A percentile compares a stretch with the other conserved stretches of the same genome.
These are phyloP conservation scores for Clavispora fructus DNA, from an alignment of 805 yeast species.

Conservation along the genomic window DNA sequence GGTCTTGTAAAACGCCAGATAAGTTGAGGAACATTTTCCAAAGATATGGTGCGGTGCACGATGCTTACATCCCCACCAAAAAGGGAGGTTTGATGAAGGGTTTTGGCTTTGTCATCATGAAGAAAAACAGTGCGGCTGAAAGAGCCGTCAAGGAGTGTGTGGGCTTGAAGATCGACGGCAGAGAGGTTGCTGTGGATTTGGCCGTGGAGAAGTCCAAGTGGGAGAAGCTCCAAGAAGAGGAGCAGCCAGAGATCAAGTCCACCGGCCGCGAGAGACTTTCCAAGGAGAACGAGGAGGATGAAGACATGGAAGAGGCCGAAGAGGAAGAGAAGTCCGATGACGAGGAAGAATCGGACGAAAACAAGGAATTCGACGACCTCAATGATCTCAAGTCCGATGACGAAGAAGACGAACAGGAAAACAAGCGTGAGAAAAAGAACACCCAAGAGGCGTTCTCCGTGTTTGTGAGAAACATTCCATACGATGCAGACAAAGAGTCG, in stretches of 20 bases:
- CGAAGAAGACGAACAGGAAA: slow-evolving; percentile 17
- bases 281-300: slow-evolving; percentile 34
- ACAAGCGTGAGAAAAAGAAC: slow-evolving; percentile 38
- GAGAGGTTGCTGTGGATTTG: slow-evolving; percentile 90
- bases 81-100: slow-evolving; percentile 88
- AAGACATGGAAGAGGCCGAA: slow-evolving; percentile 17
- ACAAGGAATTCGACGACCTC: slow-evolving; percentile 20
- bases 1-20: slow-evolving; percentile 83
- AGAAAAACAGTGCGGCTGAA: slow-evolving; percentile 69
- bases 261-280: slow-evolving; percentile 27
- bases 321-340: slow-evolving; percentile 38
- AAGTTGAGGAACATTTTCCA: slow-evolving; percentile 64
- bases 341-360: slow-evolving; percentile 24
- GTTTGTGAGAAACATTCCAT: slow-evolving; percentile 90
- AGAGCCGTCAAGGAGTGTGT: slow-evolving; percentile 70
- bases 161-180: slow-evolving; percentile 78
- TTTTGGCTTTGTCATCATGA: slow-evolving; percentile 92
- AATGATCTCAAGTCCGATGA: slow-evolving; percentile 20
- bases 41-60: slow-evolving; percentile 80
- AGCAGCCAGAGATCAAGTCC: slow-evolving; percentile 3
- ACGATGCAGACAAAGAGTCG: slow-evolving; percentile 82
- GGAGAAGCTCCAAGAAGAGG: slow-evolving; percentile 48
- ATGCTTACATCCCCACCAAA: slow-evolving; percentile 84
- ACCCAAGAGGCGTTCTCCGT: slow-evolving; percentile 67
- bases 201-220: slow-evolving; percentile 87